A percentile compares a stretch with the other conserved stretches of the same genome.
Evolutionary conservation across 768 basidiomycete genomes (phyloP).

Genomic region (Podaxis carcinomalis): DNA sequence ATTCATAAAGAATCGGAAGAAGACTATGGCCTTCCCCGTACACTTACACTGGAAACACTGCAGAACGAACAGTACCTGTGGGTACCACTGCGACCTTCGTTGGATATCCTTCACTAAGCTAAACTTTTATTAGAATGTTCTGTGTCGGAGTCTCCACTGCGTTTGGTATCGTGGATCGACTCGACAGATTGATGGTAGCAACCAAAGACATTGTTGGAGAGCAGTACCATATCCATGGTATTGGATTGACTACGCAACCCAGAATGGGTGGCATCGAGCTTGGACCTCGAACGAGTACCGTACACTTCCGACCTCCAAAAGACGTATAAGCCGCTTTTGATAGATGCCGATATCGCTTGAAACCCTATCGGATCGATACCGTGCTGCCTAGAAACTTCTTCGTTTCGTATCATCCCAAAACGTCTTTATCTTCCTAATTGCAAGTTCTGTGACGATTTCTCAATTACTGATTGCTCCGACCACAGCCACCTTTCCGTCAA

Average conservation of each 20-base stretch:
- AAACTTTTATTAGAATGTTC: constrained; percentile 45
- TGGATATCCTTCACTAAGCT: background rate
- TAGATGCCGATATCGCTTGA: background rate
- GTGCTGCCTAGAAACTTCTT: background rate
- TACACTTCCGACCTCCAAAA: constrained; percentile 4
- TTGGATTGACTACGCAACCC: constrained; percentile 31
- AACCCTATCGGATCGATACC: background rate
- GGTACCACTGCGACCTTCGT: constrained; percentile 21
- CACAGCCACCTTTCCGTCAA: too few relatives aligned
- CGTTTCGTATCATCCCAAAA: too few relatives aligned
- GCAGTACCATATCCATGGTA: constrained; percentile 78
- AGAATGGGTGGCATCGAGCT: background rate
- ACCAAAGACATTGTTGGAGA: constrained; percentile 86
- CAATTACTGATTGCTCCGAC: too few relatives aligned
- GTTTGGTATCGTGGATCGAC: constrained; percentile 61
- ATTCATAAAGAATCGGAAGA: constrained; percentile 70
- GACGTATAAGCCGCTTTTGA: background rate
- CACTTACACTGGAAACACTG: constrained; percentile 68
- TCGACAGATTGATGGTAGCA: constrained; percentile 77
- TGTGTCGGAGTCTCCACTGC: constrained; percentile 72
- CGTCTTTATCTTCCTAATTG: too few relatives aligned
- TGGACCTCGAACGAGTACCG: background rate
- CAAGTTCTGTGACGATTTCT: too few relatives aligned
- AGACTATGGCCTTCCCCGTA: constrained; percentile 68
- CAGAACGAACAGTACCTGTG: constrained; percentile 78